Base-by-base conservation (phyloP, 2,329 filamentous ascomycete genomes). In the Davidsoniella eucalypti region DNA sequence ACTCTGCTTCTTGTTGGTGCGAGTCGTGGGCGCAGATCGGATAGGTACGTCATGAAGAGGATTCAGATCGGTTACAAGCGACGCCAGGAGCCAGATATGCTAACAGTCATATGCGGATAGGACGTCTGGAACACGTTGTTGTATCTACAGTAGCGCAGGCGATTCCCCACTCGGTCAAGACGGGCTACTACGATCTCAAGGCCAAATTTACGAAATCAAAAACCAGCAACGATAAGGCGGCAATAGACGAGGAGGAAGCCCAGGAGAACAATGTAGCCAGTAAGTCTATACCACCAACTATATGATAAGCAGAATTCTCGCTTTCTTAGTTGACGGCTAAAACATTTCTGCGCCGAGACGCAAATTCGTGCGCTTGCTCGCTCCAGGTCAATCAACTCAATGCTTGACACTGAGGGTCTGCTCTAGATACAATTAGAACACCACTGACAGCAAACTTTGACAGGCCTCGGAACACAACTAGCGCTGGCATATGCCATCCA, bases 401-500 rank as follows among this genome's bases (percentile, higher is more conserved):
- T 33, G 2, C 12, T 33, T 12, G 12, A 33, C 29, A 18, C 25
- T 45, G n/a, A 29, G 16, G 7, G 18, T 25, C 29, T 33, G 29
- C 25, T 45, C n/a, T 38, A 6, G 10, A 12, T 41, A 3, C 44
- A 38, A 9, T 33, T 2, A 12, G 8, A 33, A 33, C 12, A 9
- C 29, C 29, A 12, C 29, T 33, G 12, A 33, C 29, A 33, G 4
- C 29, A 12, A 33, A 12, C 9, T 12, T 33, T 9, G 12, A 25
- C 55, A 81, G 77, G 77, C 57, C 64, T 82, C 33, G 76, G 72
- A 47, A 96, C 92, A 7, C 87, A 95, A 62, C 70, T 98, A 26
- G 87, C 86, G 14, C 74, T 98, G 45, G 92, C 92, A 10, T 98
- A 98, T 61, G 90, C 90, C 25, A 86, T 98, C 52, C 92, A 98